These are phyloP conservation scores for Grigorovia transvaalensis DNA, from an alignment of 805 yeast species.

Conservation along the genomic window DNA sequence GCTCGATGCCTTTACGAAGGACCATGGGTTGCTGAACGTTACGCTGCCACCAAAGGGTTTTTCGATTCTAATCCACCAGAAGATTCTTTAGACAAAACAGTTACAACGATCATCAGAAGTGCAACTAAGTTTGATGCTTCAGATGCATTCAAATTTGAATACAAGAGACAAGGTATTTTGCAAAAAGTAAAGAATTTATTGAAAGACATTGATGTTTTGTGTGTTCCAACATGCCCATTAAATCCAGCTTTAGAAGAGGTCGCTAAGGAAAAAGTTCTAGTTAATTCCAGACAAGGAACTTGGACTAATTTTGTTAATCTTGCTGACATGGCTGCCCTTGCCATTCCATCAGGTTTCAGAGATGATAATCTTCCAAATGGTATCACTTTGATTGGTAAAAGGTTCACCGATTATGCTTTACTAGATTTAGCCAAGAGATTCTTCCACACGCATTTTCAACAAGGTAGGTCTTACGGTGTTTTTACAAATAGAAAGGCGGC, in stretches of 20 bases:
- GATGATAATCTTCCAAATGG: conserved; percentile 85
- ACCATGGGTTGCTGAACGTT: conserved; percentile 97
- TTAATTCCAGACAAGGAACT: conserved; percentile 92
- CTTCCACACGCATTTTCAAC: conserved; percentile 39
- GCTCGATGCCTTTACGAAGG: conserved; percentile 92
- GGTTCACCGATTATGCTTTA: conserved; percentile 82
- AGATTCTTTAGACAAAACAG: conserved; percentile 74
- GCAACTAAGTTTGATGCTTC: conserved; percentile 76
- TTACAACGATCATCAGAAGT: conserved; percentile 58
- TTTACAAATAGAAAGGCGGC: conserved; percentile 9
- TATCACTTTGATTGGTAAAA: conserved; percentile 70
- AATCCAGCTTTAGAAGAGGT: conserved; percentile 75
- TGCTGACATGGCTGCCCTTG: conserved; percentile 85
- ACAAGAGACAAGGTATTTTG: conserved; percentile 71
- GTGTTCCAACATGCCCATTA: conserved; percentile 91
- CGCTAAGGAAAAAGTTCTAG: conserved; percentile 62
- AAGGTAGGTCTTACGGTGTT: conserved; percentile 47
- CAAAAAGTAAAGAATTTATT: conserved; percentile 50
- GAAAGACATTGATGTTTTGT: conserved; percentile 55
- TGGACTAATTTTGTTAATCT: conserved; percentile 95
- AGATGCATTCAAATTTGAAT: conserved; percentile 75
- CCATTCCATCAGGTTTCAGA: conserved; percentile 86
- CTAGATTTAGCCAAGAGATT: conserved; percentile 72
- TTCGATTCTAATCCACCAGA: conserved; percentile 60
- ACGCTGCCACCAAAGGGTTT: conserved; percentile 68